phyloP scores from a whole-genome alignment of 768 basidiomycete species.

The Boletus bicolor region DNA sequence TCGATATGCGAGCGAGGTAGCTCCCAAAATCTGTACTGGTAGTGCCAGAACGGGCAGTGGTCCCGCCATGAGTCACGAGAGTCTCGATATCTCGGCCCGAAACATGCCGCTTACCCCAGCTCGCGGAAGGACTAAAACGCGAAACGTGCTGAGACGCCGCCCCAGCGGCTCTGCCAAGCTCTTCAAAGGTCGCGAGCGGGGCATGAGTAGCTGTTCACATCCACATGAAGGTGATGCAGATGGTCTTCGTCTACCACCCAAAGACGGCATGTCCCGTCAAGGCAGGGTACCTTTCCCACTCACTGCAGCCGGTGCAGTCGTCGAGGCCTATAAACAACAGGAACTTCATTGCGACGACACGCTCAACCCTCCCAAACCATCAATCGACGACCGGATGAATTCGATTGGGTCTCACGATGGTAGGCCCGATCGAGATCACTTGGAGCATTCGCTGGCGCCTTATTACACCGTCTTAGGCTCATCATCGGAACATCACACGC shows the following conservation, averaged over 20 bases:
- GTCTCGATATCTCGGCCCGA: constrained; percentile 5
- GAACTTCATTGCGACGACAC: constrained; percentile 23
- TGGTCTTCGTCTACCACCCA: neutral
- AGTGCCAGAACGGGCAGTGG: neutral
- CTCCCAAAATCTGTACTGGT: constrained; percentile 2
- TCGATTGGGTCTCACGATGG: constrained; percentile 5
- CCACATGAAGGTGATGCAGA: neutral
- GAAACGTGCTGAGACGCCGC: constrained; percentile 33
- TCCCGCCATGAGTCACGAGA: constrained; percentile 10
- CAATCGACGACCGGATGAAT: constrained; percentile 27
- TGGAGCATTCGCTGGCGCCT: constrained; percentile 32
- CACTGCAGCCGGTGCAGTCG: constrained; percentile 47
- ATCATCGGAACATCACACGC: constrained; percentile 42
- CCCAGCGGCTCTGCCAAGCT: constrained; percentile 28
- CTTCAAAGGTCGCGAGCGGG: constrained; percentile 13
- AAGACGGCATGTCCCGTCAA: neutral
- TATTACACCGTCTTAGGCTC: constrained; percentile 58
- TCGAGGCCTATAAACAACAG: constrained; percentile 47
- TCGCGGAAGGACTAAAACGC: constrained; percentile 19
- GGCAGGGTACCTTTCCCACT: constrained; percentile 17
- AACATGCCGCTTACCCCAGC: neutral
- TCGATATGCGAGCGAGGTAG: constrained; percentile 19
- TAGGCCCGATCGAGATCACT: constrained; percentile 15
- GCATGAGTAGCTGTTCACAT: constrained; percentile 6
- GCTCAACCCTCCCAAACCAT: constrained; percentile 15